These are phyloP conservation scores for Flagelloscypha sp. DNA, from an alignment of 768 basidiomycete genomes.

Conservation along the genomic window DNA sequence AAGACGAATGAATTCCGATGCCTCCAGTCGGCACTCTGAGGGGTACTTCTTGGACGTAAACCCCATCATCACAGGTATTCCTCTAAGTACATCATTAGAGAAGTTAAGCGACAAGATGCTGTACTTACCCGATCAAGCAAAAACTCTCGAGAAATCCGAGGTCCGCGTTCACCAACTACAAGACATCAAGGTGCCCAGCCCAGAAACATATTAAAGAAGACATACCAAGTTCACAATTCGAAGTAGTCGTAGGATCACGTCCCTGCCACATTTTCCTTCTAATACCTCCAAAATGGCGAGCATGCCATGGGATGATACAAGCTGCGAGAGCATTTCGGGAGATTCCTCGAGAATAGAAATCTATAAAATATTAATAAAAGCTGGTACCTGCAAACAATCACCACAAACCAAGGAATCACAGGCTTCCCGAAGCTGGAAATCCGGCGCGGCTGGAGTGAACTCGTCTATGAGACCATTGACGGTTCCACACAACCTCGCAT, in stretches of 20 bases:
- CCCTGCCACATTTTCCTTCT: slow-evolving; percentile 78
- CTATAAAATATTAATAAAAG: slow-evolving; percentile 30
- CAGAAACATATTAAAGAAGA: slow-evolving; percentile 5
- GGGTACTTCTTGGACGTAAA: slow-evolving; percentile 94
- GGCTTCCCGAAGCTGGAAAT: slow-evolving; percentile 74
- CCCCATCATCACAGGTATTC: slow-evolving; percentile 93
- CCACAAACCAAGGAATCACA: slow-evolving; percentile 73
- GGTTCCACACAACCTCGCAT: slow-evolving; percentile 74
- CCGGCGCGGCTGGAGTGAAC: slow-evolving; percentile 72
- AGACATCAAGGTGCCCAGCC: slow-evolving; percentile 30
- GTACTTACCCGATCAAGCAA: slow-evolving; percentile 74
- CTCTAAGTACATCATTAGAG: slow-evolving; percentile 34
- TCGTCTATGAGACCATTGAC: slow-evolving; percentile 85
- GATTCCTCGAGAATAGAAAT: slow-evolving; percentile 66
- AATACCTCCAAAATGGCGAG: slow-evolving; percentile 90
- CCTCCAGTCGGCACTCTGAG: slow-evolving; percentile 88
- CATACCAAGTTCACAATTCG: slow-evolving; percentile 84
- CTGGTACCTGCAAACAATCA: background rate
- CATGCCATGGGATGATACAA: slow-evolving; percentile 92
- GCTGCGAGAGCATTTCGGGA: slow-evolving; percentile 79
- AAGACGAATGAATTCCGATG: slow-evolving; percentile 88
- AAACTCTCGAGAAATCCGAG: slow-evolving; percentile 88
- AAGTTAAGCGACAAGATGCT: background rate
- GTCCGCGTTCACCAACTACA: slow-evolving; percentile 60
- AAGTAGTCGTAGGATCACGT: slow-evolving; percentile 77